Conservation (phyloP, 1,284 basidiomycete genomes). For the Moniliella sp. region DNA sequence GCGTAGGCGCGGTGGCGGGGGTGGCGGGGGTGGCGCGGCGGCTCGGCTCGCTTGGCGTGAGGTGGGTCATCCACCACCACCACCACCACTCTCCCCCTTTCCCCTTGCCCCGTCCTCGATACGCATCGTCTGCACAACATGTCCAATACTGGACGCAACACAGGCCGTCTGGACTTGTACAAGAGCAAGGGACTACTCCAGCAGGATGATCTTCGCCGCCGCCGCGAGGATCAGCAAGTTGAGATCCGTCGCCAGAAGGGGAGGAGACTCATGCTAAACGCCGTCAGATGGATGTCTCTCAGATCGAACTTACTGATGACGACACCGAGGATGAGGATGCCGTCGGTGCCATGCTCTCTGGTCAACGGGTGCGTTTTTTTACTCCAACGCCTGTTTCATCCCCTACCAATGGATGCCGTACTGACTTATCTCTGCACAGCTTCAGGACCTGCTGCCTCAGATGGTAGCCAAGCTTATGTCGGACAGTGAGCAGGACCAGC, state of each 20-base stretch:
- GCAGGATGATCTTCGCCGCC: slow-evolving; percentile 29
- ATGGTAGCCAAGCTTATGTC: slow-evolving; percentile 88
- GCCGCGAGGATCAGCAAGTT: slow-evolving; percentile 32
- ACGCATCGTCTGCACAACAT: too few species aligned
- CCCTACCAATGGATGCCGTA: slow-evolving; percentile 6
- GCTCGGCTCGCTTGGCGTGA: too few species aligned
- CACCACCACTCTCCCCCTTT: too few species aligned
- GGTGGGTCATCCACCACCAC: too few species aligned
- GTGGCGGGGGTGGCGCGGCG: too few species aligned
- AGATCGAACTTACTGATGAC: slow-evolving; percentile 14
- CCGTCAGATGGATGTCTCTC: slow-evolving; percentile 16
- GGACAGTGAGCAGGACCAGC: slow-evolving; percentile 67
- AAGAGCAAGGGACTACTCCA: slow-evolving; percentile 32
- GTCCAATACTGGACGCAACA: too few species aligned
- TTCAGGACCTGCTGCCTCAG: slow-evolving; percentile 43
- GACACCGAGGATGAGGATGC: slow-evolving; percentile 30
- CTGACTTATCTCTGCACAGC: slow-evolving; percentile 43
- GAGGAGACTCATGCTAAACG: slow-evolving; percentile 33
- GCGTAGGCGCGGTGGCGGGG: too few species aligned
- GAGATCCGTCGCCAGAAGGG: slow-evolving; percentile 32
- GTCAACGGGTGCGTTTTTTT: slow-evolving; percentile 42
- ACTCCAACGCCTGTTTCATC: slow-evolving; percentile 13
- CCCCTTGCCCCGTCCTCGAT: too few species aligned
- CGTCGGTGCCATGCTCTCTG: slow-evolving; percentile 8
- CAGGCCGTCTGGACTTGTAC: too few species aligned